Evolutionary conservation across 2,329 filamentous ascomycete species (phyloP), one percentile per base, ranked within the genome.

Genomic region (Aspergillus pseudoterreus): DNA sequence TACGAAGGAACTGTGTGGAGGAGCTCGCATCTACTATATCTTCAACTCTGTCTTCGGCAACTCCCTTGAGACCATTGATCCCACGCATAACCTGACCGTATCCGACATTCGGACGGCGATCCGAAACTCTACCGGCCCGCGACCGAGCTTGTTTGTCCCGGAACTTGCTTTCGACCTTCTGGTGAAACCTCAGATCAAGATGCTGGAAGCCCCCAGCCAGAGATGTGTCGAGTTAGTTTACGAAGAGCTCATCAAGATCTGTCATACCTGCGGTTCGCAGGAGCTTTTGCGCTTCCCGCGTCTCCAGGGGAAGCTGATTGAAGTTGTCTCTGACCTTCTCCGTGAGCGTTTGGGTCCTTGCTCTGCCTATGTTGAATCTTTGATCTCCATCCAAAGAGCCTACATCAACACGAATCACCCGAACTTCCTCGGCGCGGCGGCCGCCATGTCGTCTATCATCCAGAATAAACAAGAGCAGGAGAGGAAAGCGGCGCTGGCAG

Each of bases 321-420:
- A 99, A 73, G 92, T 96, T 15, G 94, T 99, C 2, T 97, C 94
- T 6, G 94, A 99, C 69, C 83, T 99, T 42, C 80, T 99, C 47
- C 86, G 94, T 49, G 94, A 99, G 75, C 84, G 92, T 54, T 80
- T 99, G 5, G 94, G 94, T 2, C 94, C 94, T 10, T 85, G 88
- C 51, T 95, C 92, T 2, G 81, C 75, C 47, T 99, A 99, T 61
- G 94, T 99, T 41, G 94, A 96, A 71, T 97, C 92, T 38, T 80
- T 99, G 56, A 99, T 99, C 59, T 88, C 94, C 22, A 99, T 99
- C 54, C 94, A 99, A 73, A 84, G 94, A 60, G 94, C 94, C 17
- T 99, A 99, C 73, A 97, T 99, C 75, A 99, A 99, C 77, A 99
- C 94, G 39, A 99, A 99, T 67, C 94, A 99, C 69, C 94, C 94